Percentiles rank a stretch among this genome's conserved stretches.
phyloP scores from a whole-genome alignment of 2,329 filamentous ascomycete species.

The Drechslerella coelobrocha region DNA sequence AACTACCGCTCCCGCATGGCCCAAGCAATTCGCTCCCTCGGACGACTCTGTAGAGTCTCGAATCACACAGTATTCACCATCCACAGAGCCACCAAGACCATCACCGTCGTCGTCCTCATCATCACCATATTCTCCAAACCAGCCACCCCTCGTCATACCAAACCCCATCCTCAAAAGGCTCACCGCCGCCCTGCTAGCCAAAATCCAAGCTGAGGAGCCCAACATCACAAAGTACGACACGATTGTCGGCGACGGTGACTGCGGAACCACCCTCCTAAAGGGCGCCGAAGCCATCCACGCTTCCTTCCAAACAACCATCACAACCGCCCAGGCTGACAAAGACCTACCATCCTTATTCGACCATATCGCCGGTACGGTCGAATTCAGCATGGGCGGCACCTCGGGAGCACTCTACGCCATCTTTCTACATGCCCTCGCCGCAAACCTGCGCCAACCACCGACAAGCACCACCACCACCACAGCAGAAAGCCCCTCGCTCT shows the following conservation, averaged over 20 bases:
- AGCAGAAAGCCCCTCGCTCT: too few species aligned
- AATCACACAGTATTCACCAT: constrained; percentile 24
- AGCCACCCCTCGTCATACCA: constrained; percentile 6
- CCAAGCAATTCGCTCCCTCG: constrained; percentile 58
- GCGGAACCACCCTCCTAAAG: constrained; percentile 59
- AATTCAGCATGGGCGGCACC: constrained; percentile 59
- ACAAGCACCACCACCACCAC: not conserved
- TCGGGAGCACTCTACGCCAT: constrained; percentile 56
- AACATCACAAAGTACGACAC: constrained; percentile 73
- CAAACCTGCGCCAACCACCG: constrained; percentile 56
- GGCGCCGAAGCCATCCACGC: constrained; percentile 59
- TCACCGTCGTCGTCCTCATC: not conserved
- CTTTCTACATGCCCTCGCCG: constrained; percentile 52
- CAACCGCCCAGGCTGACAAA: too few species aligned
- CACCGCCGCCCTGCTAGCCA: constrained; percentile 60
- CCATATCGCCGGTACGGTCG: constrained; percentile 65
- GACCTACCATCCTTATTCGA: constrained; percentile 57
- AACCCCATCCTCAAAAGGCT: not conserved
- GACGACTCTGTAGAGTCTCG: constrained; percentile 3
- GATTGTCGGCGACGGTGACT: constrained; percentile 58
- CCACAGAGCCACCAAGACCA: not conserved
- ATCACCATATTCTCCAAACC: constrained; percentile 10
- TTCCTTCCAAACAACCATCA: constrained; percentile 61
- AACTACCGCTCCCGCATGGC: constrained; percentile 74
- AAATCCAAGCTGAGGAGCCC: constrained; percentile 71